Conservation (phyloP, 1,139 yeast species). For the Magnusiomyces ingens region DNA sequence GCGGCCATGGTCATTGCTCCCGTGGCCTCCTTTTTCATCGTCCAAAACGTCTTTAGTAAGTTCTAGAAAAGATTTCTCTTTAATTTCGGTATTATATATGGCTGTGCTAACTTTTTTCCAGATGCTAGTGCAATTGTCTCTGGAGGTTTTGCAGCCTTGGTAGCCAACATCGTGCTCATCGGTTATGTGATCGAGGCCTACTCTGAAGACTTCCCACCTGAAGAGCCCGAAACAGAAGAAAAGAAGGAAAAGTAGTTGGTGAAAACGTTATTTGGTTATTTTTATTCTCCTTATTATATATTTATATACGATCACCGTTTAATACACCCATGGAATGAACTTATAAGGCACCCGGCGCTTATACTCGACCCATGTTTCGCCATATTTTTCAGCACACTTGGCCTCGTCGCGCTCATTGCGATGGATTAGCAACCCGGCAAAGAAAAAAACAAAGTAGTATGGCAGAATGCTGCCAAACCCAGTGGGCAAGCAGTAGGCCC, state of each 20-base stretch:
- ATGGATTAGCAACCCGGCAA: conserved; percentile 73
- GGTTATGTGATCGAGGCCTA: conserved; percentile 86
- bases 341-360: conserved; percentile 76
- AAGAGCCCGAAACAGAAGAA: conserved; percentile 34
- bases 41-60: conserved; percentile 44
- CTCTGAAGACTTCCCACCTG: conserved; percentile 56
- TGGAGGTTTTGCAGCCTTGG: conserved; percentile 85
- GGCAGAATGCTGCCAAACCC: conserved; percentile 78
- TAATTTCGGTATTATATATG: neutral
- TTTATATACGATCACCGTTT: conserved; percentile 17
- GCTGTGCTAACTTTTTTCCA: conserved; percentile 15
- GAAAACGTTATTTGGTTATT: neutral
- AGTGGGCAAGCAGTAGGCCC: conserved; percentile 90
- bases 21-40: conserved; percentile 58
- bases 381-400: conserved; percentile 82
- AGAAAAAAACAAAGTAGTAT: conserved; percentile 78
- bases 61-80: neutral
- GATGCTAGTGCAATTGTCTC: conserved; percentile 60
- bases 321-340: conserved; percentile 83
- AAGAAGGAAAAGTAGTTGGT: conserved; percentile 26
- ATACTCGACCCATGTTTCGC: conserved; percentile 78
- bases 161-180: conserved; percentile 79
- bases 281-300: too few species aligned
- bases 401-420: conserved; percentile 89
- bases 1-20: conserved; percentile 85